Base-by-base conservation (phyloP, 139 green algal species). In the Auxenochlorella protothecoides region DNA sequence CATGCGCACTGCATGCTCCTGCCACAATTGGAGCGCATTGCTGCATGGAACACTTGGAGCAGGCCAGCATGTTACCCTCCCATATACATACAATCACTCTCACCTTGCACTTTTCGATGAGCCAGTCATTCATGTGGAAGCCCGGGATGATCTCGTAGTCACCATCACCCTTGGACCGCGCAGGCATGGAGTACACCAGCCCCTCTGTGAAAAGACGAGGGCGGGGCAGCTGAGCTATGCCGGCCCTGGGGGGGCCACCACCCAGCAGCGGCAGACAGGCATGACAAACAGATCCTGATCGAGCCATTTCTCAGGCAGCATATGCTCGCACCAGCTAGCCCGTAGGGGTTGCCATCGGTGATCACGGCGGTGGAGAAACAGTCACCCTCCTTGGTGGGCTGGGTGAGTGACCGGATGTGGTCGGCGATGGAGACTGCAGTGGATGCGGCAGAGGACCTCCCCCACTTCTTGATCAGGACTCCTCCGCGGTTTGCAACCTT, bases 401-500 rank as follows among this genome's bases (percentile, higher is more conserved):
- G 80, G 63, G 94, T 85, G 62, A 97, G 83, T 11, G 81, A 76
- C 51, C 85, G 81, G 68, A 97, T 90, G 69, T 86, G 85, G 73
- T 97, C 91, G 10, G 89, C 90, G 62, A 97, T 88, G 51, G 88
- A 95, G 14, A 96, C 92, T 4, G 91, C 92, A 27, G 92, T 97
- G 68, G 88, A 95, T 53, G 92, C 92, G 15, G 89, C 92, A 53
- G 83, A 91, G 66, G 84, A 93, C 72, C 89, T 85, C 72, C 91
- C 92, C 89, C 89, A 96, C 85, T 96, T 96, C 84, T 96, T 95
- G 84, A 96, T 97, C 3, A 97, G 79, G 2, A 86, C 88, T n/a
- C 86, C 92, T 62, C 92, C 92, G 53, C 92, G 87, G 55, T 82
- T 89, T 6, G 90, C 88, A 6, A 97, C 87, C 72, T 76, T 65